Evolutionary conservation across 1,139 yeast genomes (phyloP).

Genomic region (Pneumocystis canis): DNA sequence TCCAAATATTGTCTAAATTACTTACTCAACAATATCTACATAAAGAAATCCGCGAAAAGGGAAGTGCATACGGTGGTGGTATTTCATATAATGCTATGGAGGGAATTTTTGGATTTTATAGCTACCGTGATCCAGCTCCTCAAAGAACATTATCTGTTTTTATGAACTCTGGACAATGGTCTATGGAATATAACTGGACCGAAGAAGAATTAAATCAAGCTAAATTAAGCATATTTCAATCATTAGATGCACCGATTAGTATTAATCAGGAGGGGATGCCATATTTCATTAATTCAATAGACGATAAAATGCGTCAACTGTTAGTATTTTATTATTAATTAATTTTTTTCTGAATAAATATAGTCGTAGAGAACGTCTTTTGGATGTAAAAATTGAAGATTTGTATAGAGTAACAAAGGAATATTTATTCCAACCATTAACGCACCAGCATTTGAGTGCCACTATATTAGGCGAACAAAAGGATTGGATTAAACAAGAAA

Average conservation of each 20-base stretch:
- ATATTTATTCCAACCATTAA: constrained; percentile 31
- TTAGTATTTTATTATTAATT: constrained; percentile 24
- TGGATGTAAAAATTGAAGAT: constrained; percentile 51
- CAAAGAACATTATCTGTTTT: constrained; percentile 51
- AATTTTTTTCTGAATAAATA: background rate
- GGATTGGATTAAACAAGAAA: constrained; percentile 11
- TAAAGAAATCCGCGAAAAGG: constrained; percentile 81
- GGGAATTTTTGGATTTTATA: constrained; percentile 67
- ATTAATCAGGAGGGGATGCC: constrained; percentile 63
- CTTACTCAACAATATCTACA: constrained; percentile 74
- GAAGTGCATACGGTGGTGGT: constrained; percentile 98
- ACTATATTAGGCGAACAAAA: constrained; percentile 15
- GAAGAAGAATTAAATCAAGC: constrained; percentile 71
- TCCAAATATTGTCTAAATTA: constrained; percentile 69
- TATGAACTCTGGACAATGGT: constrained; percentile 41
- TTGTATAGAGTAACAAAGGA: constrained; percentile 47
- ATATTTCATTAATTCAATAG: constrained; percentile 52
- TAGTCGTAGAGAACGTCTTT: constrained; percentile 42
- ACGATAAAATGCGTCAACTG: constrained; percentile 65
- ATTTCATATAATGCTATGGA: constrained; percentile 68
- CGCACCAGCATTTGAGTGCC: constrained; percentile 8
- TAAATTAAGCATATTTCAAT: constrained; percentile 76
- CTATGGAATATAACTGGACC: constrained; percentile 37
- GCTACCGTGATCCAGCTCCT: constrained; percentile 90
- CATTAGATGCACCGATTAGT: constrained; percentile 78